Percentiles rank a stretch among this genome's conserved stretches.
These are phyloP conservation scores for Daedaleopsis nitida DNA, from an alignment of 768 basidiomycete genomes.

Conservation along the genomic window DNA sequence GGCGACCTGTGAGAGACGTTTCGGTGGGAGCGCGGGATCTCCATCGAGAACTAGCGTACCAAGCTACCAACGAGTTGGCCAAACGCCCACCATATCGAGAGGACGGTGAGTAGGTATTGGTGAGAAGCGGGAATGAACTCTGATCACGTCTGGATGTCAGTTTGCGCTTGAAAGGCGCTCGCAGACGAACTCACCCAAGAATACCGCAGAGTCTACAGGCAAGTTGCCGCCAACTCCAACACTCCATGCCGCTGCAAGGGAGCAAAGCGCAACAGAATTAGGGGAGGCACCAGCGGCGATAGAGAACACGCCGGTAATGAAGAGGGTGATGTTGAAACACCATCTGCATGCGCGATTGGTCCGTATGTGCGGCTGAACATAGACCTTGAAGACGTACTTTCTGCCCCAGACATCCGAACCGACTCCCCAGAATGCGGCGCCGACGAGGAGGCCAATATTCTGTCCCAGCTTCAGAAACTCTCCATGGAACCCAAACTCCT, in stretches of 20 bases:
- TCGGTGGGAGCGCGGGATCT: not conserved
- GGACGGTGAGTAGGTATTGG: slow-evolving; percentile 73
- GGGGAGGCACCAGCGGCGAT: slow-evolving; percentile 62
- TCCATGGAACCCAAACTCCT: slow-evolving; percentile 64
- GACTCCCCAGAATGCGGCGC: slow-evolving; percentile 69
- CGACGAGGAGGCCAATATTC: slow-evolving; percentile 70
- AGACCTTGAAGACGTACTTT: slow-evolving; percentile 38
- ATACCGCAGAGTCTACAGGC: slow-evolving; percentile 76
- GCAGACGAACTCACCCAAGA: slow-evolving; percentile 52
- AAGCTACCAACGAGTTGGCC: slow-evolving; percentile 66
- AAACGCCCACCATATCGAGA: slow-evolving; percentile 82
- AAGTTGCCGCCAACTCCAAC: slow-evolving; percentile 74
- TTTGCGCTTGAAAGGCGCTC: too few species aligned
- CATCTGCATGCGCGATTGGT: slow-evolving; percentile 38
- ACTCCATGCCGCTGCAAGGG: slow-evolving; percentile 59
- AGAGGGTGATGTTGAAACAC: slow-evolving; percentile 70
- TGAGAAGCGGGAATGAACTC: slow-evolving; percentile 73
- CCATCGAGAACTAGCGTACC: slow-evolving; percentile 23
- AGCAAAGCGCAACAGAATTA: slow-evolving; percentile 51
- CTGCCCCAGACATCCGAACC: slow-evolving; percentile 74
- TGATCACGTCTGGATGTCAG: slow-evolving; percentile 21
- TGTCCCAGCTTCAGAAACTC: slow-evolving; percentile 70
- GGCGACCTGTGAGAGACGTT: slow-evolving; percentile 46
- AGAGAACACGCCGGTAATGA: slow-evolving; percentile 69
- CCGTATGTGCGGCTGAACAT: not conserved